Conservation (phyloP, 1,284 basidiomycete genomes). For the Vanrija pseudolonga region DNA sequence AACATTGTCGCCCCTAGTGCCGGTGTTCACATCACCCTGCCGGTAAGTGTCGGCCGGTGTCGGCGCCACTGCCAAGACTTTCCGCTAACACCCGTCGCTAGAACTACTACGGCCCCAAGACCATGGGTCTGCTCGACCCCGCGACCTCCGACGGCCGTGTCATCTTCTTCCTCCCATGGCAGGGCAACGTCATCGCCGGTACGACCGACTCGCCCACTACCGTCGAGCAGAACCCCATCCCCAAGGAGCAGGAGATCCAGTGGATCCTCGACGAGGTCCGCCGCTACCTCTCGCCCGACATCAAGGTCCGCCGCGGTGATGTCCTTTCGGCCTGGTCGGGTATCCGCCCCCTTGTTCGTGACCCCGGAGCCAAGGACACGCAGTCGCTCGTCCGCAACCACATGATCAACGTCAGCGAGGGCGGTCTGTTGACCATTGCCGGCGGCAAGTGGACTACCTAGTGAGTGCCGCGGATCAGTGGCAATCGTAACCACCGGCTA, state of each 20-base stretch:
- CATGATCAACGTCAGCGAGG: conserved; percentile 79
- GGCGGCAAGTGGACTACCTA: conserved; percentile 99
- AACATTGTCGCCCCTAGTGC: conserved; percentile 90
- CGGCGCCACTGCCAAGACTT: not conserved
- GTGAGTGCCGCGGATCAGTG: conserved; percentile 26
- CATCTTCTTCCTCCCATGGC: conserved; percentile 99
- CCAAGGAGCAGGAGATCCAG: conserved; percentile 89
- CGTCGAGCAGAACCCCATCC: conserved; percentile 75
- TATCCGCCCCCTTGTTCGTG: conserved; percentile 80
- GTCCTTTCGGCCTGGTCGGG: conserved; percentile 96
- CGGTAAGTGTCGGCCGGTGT: conserved; percentile 41
- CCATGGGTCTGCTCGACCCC: conserved; percentile 94
- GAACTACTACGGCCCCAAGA: conserved; percentile 92
- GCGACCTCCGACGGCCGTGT: conserved; percentile 94
- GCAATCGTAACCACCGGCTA: not conserved
- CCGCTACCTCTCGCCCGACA: conserved; percentile 83
- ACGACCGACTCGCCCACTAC: conserved; percentile 85
- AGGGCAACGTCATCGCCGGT: conserved; percentile 94
- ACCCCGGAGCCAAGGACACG: conserved; percentile 75
- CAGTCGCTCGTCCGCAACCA: conserved; percentile 90
- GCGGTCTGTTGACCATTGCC: conserved; percentile 87
- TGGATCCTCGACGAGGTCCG: conserved; percentile 89
- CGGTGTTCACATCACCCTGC: conserved; percentile 93
- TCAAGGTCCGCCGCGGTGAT: conserved; percentile 91
- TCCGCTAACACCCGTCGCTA: conserved; percentile 5